These are phyloP conservation scores for Peronospora destructor DNA, from an alignment of 352 stramenopile genomes.

Conservation along the genomic window DNA sequence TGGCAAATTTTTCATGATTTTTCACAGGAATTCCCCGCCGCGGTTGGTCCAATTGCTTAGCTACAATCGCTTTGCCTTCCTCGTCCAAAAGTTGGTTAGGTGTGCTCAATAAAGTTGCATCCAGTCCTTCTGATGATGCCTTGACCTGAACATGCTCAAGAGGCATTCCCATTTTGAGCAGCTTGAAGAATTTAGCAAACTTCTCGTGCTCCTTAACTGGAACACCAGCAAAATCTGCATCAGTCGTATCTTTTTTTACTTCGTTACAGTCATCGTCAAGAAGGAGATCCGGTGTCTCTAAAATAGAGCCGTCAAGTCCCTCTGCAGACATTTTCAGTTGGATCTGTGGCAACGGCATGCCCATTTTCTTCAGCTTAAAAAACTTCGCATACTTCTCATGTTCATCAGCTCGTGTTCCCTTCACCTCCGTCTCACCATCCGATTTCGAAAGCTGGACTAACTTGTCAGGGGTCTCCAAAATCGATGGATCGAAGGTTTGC, in stretches of 20 bases:
- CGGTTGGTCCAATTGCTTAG: slow-evolving; percentile 10
- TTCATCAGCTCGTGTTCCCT: slow-evolving; percentile 44
- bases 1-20: slow-evolving; percentile 62
- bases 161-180: slow-evolving; percentile 86
- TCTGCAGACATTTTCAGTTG: slow-evolving; percentile 92
- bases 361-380: slow-evolving; percentile 94
- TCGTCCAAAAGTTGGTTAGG: slow-evolving; percentile 49
- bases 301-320: slow-evolving; percentile 80
- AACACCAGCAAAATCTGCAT: slow-evolving; percentile 31
- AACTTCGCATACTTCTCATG: slow-evolving; percentile 84
- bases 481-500: slow-evolving; percentile 41
- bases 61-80: slow-evolving; percentile 40
- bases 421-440: slow-evolving; percentile 32
- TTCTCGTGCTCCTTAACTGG: slow-evolving; percentile 82
- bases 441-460: slow-evolving; percentile 86
- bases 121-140: slow-evolving; percentile 48
- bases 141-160: slow-evolving; percentile 89
- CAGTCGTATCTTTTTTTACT: slow-evolving; percentile 25
- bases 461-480: slow-evolving; percentile 60
- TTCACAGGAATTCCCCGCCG: slow-evolving; percentile 42
- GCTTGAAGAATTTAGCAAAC: slow-evolving; percentile 93
- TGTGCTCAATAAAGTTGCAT: slow-evolving; percentile 44
- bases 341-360: slow-evolving; percentile 89
- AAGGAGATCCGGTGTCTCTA: slow-evolving; percentile 69
- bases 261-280: slow-evolving; percentile 60